A percentile compares a stretch with the other conserved stretches of the same genome.
Conservation (phyloP, 768 basidiomycete genomes). For the Amanita subjunquillea region DNA sequence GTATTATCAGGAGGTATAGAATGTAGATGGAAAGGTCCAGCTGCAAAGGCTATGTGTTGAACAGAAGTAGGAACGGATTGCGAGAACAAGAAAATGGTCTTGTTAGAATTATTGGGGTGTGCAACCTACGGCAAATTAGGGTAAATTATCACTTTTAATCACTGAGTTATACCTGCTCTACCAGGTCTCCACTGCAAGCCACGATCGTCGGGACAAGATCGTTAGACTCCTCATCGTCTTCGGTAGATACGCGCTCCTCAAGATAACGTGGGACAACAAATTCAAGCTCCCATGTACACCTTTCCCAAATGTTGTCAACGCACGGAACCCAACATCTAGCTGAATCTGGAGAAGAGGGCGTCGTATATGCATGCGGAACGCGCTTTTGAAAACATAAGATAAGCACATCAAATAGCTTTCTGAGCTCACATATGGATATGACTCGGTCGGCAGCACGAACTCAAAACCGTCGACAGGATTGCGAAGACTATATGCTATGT, state of each 20-base stretch:
- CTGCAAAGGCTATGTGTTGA: conserved; percentile 95
- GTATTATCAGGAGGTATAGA: conserved; percentile 54
- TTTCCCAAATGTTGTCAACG: conserved; percentile 88
- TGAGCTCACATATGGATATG: conserved; percentile 70
- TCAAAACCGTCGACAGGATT: conserved; percentile 81
- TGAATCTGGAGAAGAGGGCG: conserved; percentile 77
- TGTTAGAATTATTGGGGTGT: conserved; percentile 88
- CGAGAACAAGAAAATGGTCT: conserved; percentile 89
- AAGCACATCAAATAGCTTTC: not conserved
- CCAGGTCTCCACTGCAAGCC: conserved; percentile 87
- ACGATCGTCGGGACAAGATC: conserved; percentile 75
- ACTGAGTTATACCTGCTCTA: conserved; percentile 66
- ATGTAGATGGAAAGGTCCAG: conserved; percentile 84
- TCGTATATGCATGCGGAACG: conserved; percentile 88
- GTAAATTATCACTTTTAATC: not conserved
- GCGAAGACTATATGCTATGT: conserved; percentile 71
- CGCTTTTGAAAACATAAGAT: conserved; percentile 39
- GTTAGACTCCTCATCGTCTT: conserved; percentile 39
- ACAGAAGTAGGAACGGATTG: conserved; percentile 82
- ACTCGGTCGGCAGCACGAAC: conserved; percentile 72
- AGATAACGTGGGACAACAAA: conserved; percentile 84
- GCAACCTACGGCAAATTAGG: conserved; percentile 46
- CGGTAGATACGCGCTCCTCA: conserved; percentile 43
- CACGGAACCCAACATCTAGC: conserved; percentile 99
- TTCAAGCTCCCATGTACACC: conserved; percentile 97